Evolutionary conservation across 768 basidiomycete genomes (phyloP), one percentile per base, ranked within the genome.

Genomic region (Suillus fuscotomentosus): DNA sequence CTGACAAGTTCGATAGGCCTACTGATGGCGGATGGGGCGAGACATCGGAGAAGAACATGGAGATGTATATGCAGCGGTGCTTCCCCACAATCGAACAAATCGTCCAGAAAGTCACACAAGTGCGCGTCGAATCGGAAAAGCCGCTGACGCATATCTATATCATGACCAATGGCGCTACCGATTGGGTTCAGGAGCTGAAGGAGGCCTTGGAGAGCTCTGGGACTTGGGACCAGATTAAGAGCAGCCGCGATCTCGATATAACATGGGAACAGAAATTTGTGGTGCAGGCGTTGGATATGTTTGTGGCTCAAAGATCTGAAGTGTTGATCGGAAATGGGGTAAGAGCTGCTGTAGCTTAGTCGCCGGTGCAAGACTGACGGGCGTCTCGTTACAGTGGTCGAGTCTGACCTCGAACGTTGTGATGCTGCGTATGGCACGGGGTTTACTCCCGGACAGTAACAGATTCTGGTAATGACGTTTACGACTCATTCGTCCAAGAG

Each of bases 311-410:
- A 64, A 72, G 75, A 60, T 82, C 82, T 6, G 81, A 84, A 61
- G 75, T 80, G 31, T 81, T 86, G 69, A 72, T 84, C 43, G 84
- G 83, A 8, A 85, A 86, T 55, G 84, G 84, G 70, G 82, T 82
- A 63, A 69, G 82, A 71, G 6, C 9, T 42, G 54, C 14, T n/a
- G 22, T 8, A 56, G 3, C 9, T 2, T 24, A 4, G n/a, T 39
- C 22, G 3, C 11, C 17, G 51, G 42, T 17, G 11, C 41, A 59
- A 27, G 45, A 60, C 54, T 66, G 51, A 67, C 62, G 11, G n/a
- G 24, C 15, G 24, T 54, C 36, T 22, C n/a, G 13, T 27, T 22
- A 53, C 61, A 80, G 79, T 81, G 77, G 70, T 80, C 79, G 24
- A 79, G 78, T 27, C 65, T 80, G 38, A 76, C 79, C n/a, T 80